Conservation (phyloP, 2,329 filamentous ascomycete genomes). For the Elsinoe australis region DNA sequence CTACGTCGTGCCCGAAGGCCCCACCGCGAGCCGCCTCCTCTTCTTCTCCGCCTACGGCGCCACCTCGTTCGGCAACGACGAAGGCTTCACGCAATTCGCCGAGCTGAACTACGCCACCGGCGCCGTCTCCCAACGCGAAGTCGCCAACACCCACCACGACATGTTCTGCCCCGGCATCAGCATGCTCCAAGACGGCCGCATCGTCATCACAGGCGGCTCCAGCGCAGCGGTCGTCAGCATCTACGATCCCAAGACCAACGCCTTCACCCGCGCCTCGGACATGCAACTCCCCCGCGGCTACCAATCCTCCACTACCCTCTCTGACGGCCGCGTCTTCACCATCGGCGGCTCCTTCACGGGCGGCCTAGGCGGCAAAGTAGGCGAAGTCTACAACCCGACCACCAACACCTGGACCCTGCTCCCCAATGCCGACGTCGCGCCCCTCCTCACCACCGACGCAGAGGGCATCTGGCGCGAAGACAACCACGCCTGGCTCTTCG, state of each 20-base stretch:
- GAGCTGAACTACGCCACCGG: background rate
- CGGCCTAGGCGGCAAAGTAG: constrained; percentile 39
- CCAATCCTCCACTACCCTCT: constrained; percentile 44
- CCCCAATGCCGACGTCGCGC: constrained; percentile 29
- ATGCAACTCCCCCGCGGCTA: constrained; percentile 47
- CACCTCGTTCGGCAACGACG: background rate
- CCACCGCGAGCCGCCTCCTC: background rate
- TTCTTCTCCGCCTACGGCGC: background rate
- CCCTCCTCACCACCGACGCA: constrained; percentile 44
- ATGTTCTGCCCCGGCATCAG: constrained; percentile 53
- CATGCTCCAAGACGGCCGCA: constrained; percentile 41
- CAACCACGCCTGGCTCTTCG: constrained; percentile 50
- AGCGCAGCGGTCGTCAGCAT: constrained; percentile 44
- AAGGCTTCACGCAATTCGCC: constrained; percentile 4
- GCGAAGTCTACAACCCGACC: constrained; percentile 46
- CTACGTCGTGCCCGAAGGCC: background rate
- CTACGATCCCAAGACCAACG: constrained; percentile 31
- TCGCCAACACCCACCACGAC: constrained; percentile 41
- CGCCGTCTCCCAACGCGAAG: constrained; percentile 16
- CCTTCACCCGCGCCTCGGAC: constrained; percentile 35
- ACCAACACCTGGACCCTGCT: constrained; percentile 47
- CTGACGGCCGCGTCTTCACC: constrained; percentile 49
- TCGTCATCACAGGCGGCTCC: constrained; percentile 49
- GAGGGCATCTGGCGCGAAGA: constrained; percentile 41
- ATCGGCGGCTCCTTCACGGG: constrained; percentile 55